Evolutionary conservation across 345 rosid genomes (phyloP).

Genomic region (Linum tenue): DNA sequence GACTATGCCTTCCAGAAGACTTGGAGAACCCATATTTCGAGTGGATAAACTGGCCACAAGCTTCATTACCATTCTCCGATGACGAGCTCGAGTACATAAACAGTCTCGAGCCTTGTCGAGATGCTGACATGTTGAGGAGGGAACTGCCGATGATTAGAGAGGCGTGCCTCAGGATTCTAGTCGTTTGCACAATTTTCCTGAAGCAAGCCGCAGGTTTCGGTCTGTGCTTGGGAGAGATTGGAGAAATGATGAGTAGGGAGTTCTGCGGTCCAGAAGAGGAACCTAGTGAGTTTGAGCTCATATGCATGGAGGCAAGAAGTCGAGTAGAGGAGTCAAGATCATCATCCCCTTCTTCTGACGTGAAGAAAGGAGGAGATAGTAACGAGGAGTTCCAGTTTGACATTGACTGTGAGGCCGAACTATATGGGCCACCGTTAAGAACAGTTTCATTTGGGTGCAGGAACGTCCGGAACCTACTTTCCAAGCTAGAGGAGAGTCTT

Average conservation of each 20-base stretch:
- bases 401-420: conserved; percentile 29
- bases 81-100: conserved; percentile 32
- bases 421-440: conserved; percentile 12
- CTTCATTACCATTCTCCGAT: conserved; percentile 39
- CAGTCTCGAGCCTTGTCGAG: conserved; percentile 28
- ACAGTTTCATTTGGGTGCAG: neutral
- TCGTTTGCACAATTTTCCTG: conserved; percentile 32
- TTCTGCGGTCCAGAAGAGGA: conserved; percentile 29
- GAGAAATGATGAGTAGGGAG: conserved; percentile 47
- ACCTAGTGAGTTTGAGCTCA: conserved; percentile 33
- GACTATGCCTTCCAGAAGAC: conserved; percentile 40
- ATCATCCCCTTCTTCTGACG: neutral
- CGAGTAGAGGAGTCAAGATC: conserved; percentile 15
- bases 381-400: conserved; percentile 31
- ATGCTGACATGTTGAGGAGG: conserved; percentile 36
- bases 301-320: conserved; percentile 33
- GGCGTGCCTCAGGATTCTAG: conserved; percentile 32
- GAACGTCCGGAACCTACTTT: conserved; percentile 24
- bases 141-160: conserved; percentile 37
- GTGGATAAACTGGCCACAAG: conserved; percentile 45
- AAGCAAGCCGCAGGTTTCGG: conserved; percentile 31
- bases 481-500: conserved; percentile 33
- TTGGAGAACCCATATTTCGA: conserved; percentile 42
- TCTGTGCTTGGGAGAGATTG: conserved; percentile 33
- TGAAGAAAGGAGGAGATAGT: conserved; percentile 9